Percentiles rank a stretch among this genome's conserved stretches.
Evolutionary conservation across 2,329 filamentous ascomycete genomes (phyloP).

Genomic region (Pestalotiopsis sp.): DNA sequence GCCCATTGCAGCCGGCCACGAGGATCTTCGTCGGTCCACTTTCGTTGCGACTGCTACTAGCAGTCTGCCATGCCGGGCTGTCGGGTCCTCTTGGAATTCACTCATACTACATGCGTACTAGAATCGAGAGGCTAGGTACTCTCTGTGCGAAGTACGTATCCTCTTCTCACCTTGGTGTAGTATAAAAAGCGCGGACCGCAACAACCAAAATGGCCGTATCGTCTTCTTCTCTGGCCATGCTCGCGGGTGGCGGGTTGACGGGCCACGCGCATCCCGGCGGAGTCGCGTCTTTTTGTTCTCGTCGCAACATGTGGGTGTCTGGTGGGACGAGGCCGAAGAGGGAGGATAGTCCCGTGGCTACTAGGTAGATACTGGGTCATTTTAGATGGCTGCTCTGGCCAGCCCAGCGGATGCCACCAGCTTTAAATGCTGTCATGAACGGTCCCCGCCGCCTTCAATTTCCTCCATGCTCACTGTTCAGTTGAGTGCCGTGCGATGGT

Average conservation of each 20-base stretch:
- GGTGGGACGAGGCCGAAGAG: not conserved
- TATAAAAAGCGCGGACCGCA: too few species aligned
- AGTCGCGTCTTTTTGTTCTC: not conserved
- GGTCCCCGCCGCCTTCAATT: not conserved
- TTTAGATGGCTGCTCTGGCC: not conserved
- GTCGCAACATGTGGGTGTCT: not conserved
- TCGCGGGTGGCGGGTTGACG: not conserved
- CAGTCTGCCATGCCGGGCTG: not conserved
- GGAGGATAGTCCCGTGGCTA: not conserved
- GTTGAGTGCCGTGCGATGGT: not conserved
- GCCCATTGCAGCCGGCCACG: not conserved
- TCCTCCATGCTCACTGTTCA: not conserved
- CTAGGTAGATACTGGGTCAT: not conserved
- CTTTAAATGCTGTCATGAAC: not conserved
- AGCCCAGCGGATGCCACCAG: not conserved
- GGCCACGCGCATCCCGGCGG: not conserved
- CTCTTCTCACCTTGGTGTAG: not conserved
- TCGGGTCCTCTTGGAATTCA: slow-evolving; percentile 1
- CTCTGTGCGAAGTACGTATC: not conserved
- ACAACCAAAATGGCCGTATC: too few species aligned
- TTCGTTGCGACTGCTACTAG: not conserved
- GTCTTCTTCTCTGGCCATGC: too few species aligned
- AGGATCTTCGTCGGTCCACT: slow-evolving; percentile 3
- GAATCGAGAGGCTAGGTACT: not conserved
- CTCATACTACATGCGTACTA: not conserved